Evolutionary conservation across 1,284 basidiomycete species (phyloP), one percentile per base, ranked within the genome.

Genomic region (Trichosporon faecale): DNA sequence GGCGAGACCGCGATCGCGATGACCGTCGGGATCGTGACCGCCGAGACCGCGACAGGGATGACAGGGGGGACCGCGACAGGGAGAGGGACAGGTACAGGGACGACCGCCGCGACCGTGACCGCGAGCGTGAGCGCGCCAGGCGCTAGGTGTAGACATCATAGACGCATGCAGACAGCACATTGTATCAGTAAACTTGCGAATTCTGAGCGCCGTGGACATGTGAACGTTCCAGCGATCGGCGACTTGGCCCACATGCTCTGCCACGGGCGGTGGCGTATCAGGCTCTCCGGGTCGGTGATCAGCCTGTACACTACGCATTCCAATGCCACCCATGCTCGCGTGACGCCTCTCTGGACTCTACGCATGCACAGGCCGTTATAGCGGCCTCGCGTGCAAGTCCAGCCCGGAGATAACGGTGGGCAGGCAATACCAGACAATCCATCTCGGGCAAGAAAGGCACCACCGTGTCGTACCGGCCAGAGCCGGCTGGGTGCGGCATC

Each of bases 1-100:
- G 37, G 5, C 40, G 68, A 11, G 49, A 70, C 21, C 33, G 64
- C 18, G 55, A 70, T n/a, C 64, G 63, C n/a, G 52, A 57, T 29
- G 52, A 57, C 4, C 52, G 52, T 12, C 23, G 52, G 11, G 52
- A 57, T 9, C 27, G 57, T 16, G 57, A 61, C 57, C 57, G 49
- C 21, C 21, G 49, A 21, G 49, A 52, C 49, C n/a, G 49, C 6
- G 49, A 60, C 27, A 27, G 57, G 6, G 29, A 33, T 9, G 25
- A 60, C 55, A 25, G 46, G 52, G 18, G 46, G 2, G 46, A 49
- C 18, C 52, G 52, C 1, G 52, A 57, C 52, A 21, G 25, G 33
- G 46, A 63, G 16, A 64, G 52, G 66, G 46, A 63, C 33, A 64
- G 52, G 66, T 23, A 21, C 16, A 49, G 46, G 23, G 49, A 52